Percentiles rank a stretch among this genome's conserved stretches.
These are phyloP conservation scores for Colletotrichum endophyticum DNA, from an alignment of 2,329 filamentous ascomycete genomes.

Conservation along the genomic window DNA sequence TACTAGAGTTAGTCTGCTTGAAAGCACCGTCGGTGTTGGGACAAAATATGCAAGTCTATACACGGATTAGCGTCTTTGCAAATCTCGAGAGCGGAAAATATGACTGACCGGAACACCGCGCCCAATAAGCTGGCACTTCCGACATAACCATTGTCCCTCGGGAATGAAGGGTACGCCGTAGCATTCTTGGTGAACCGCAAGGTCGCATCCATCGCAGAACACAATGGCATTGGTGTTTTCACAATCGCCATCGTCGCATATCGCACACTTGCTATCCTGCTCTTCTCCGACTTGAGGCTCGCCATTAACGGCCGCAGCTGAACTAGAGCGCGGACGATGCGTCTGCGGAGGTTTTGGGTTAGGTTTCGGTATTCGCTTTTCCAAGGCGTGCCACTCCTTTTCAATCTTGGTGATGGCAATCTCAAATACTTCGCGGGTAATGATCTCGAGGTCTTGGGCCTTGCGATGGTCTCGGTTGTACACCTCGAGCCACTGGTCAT, in stretches of 20 bases:
- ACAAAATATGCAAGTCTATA: conserved; percentile 92
- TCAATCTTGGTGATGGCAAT: conserved; percentile 99
- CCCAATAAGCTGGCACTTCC: conserved; percentile 95
- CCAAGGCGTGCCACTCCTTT: conserved; percentile 96
- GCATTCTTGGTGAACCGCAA: conserved; percentile 98
- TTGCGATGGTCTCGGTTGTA: conserved; percentile 77
- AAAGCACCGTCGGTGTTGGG: conserved; percentile 97
- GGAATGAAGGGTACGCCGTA: conserved; percentile 99
- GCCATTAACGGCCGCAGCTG: conserved; percentile 92
- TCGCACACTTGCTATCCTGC: conserved; percentile 95
- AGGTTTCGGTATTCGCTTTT: conserved; percentile 95
- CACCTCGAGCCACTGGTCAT: conserved; percentile 91
- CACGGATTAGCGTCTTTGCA: not conserved
- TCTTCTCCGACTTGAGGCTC: conserved; percentile 89
- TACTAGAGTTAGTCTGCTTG: conserved; percentile 95
- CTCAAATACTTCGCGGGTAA: conserved; percentile 94
- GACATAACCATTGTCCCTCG: conserved; percentile 96
- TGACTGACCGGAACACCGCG: conserved; percentile 78
- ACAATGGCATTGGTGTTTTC: conserved; percentile 99
- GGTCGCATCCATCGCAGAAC: conserved; percentile 96
- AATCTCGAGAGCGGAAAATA: not conserved
- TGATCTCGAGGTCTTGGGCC: conserved; percentile 75
- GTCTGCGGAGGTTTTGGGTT: conserved; percentile 97
- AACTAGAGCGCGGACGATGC: conserved; percentile 89
- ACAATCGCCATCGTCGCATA: conserved; percentile 98